These are phyloP conservation scores for Lactarius evosmus DNA, from an alignment of 768 basidiomycete species.

Conservation along the genomic window DNA sequence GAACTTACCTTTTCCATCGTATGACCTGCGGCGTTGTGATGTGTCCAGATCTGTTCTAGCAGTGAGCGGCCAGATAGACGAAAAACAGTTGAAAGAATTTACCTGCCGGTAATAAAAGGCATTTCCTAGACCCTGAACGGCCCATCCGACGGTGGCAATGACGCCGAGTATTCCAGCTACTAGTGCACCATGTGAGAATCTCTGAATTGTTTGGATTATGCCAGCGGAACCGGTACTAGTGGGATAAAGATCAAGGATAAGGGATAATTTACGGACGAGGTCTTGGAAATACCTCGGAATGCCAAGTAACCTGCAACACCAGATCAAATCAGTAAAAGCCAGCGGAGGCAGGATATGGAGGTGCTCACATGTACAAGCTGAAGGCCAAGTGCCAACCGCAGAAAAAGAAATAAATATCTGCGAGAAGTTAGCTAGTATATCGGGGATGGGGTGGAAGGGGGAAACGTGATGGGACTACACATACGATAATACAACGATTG, in stretches of 20 bases:
- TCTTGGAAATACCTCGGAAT: conserved; percentile 63
- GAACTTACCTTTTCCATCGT: conserved; percentile 73
- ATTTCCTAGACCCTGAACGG: conserved; percentile 77
- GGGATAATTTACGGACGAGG: background rate
- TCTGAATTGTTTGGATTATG: conserved; percentile 86
- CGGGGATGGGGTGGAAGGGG: conserved; percentile 22
- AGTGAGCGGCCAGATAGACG: conserved; percentile 9
- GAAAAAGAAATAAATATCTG: conserved; percentile 97
- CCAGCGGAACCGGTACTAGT: conserved; percentile 89
- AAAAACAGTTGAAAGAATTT: conserved; percentile 30
- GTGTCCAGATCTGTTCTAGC: conserved; percentile 62
- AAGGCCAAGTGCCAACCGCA: conserved; percentile 92
- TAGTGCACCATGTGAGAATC: conserved; percentile 68
- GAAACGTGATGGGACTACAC: conserved; percentile 33
- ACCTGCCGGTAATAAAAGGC: conserved; percentile 79
- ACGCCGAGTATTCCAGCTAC: conserved; percentile 79
- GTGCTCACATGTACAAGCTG: conserved; percentile 81
- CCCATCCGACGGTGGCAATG: conserved; percentile 85
- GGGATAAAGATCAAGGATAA: background rate
- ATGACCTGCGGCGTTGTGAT: conserved; percentile 82
- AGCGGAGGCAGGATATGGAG: conserved; percentile 6
- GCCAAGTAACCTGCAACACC: conserved; percentile 73
- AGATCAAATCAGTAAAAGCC: conserved; percentile 31
- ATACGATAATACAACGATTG: conserved; percentile 92
- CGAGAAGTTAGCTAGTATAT: conserved; percentile 27